Evolutionary conservation across 2,329 filamentous ascomycete genomes (phyloP).

Genomic region (Alternaria triticimaculans): DNA sequence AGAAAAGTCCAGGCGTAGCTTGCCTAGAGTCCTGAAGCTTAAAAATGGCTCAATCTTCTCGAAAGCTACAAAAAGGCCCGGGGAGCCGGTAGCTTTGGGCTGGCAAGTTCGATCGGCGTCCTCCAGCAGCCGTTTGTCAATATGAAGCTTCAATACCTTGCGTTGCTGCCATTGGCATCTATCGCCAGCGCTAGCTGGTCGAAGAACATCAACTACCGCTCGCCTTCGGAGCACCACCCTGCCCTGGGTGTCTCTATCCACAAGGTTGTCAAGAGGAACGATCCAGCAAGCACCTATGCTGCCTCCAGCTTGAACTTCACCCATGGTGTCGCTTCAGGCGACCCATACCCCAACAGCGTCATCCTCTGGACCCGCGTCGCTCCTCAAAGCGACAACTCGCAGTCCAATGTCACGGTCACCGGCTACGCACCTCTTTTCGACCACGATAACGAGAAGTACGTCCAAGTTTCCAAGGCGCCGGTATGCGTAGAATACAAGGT

Average conservation of each 20-base stretch:
- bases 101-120: slow-evolving; percentile 5
- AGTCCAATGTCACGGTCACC: slow-evolving; percentile 59
- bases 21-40: slow-evolving; percentile 2
- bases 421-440: slow-evolving; percentile 63
- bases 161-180: slow-evolving; percentile 22
- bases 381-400: slow-evolving; percentile 50
- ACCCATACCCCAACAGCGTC: slow-evolving; percentile 52
- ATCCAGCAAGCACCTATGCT: slow-evolving; percentile 30
- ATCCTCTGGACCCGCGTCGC: slow-evolving; percentile 45
- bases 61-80: slow-evolving; percentile 30
- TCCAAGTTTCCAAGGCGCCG: slow-evolving; percentile 63
- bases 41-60: not conserved
- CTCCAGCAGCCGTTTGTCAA: slow-evolving; percentile 11
- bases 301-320: slow-evolving; percentile 40
- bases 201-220: slow-evolving; percentile 70
- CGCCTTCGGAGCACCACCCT: slow-evolving; percentile 69
- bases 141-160: slow-evolving; percentile 39
- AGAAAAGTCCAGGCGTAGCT: slow-evolving; percentile 7
- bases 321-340: slow-evolving; percentile 57
- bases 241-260: slow-evolving; percentile 69
- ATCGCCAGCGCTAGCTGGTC: slow-evolving; percentile 37
- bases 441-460: slow-evolving; percentile 61
- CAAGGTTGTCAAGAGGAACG: slow-evolving; percentile 63
- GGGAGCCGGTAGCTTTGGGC: slow-evolving; percentile 4
- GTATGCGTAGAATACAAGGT: slow-evolving; percentile 73